A percentile compares a stretch with the other conserved stretches of the same genome.
These are phyloP conservation scores for Magnolia sinica DNA, from an alignment of 164 flowering plant genomes.

Conservation along the genomic window DNA sequence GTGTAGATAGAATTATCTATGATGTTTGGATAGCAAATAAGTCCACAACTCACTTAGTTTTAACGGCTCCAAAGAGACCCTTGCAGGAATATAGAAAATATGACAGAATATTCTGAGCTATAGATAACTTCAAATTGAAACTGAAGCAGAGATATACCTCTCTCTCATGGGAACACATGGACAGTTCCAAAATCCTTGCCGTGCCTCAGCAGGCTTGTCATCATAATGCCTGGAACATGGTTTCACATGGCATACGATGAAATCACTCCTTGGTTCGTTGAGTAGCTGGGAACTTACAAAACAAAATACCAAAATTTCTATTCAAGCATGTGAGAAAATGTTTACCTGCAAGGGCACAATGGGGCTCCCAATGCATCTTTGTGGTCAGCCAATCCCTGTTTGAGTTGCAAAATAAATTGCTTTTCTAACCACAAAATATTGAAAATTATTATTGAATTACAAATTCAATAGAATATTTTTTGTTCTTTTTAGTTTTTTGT, in stretches of 20 bases:
- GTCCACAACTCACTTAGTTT: too few species aligned
- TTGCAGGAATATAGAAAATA: too few species aligned
- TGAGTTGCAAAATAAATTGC: slow-evolving; percentile 9
- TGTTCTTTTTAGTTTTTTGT: background rate
- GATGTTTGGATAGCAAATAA: too few species aligned
- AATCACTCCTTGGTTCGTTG: background rate
- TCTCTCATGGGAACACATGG: slow-evolving; percentile 99
- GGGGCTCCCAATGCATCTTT: slow-evolving; percentile 96
- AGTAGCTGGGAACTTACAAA: background rate
- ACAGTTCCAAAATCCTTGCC: slow-evolving; percentile 98
- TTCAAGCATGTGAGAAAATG: slow-evolving; percentile 1
- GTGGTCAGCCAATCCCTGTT: slow-evolving; percentile 88
- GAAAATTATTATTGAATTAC: background rate
- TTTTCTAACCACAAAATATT: background rate
- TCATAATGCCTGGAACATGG: slow-evolving; percentile 78
- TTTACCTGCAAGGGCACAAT: slow-evolving; percentile 94
- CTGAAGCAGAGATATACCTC: slow-evolving; percentile 46
- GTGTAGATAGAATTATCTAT: too few species aligned
- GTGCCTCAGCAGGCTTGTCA: slow-evolving; percentile 89
- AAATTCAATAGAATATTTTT: background rate
- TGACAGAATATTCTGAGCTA: background rate
- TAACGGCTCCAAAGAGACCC: too few species aligned
- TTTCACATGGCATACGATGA: background rate
- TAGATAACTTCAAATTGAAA: background rate
- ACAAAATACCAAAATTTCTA: background rate